A percentile compares a stretch with the other conserved stretches of the same genome.
These are phyloP conservation scores for Podaxis pistillaris DNA, from an alignment of 768 basidiomycete genomes.

Conservation along the genomic window DNA sequence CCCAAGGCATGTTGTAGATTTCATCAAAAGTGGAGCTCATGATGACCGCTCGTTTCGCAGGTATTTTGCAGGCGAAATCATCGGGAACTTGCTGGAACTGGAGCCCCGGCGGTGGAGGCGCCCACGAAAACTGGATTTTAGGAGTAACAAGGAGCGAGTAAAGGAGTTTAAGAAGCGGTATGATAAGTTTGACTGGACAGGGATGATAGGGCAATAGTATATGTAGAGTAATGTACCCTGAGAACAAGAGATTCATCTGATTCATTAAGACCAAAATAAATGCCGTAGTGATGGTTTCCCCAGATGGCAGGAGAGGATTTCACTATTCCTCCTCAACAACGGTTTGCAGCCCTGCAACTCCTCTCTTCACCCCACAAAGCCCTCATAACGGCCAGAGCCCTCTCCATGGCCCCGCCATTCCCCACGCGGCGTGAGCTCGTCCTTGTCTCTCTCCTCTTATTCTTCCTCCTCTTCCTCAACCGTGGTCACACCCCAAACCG, in stretches of 20 bases:
- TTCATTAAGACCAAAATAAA: not conserved
- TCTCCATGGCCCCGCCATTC: slow-evolving; percentile 11
- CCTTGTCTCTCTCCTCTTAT: slow-evolving; percentile 16
- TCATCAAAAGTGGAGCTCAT: not conserved
- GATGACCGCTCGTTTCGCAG: slow-evolving; percentile 35
- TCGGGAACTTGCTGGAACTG: slow-evolving; percentile 86
- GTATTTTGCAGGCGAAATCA: slow-evolving; percentile 93
- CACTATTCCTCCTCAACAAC: not conserved
- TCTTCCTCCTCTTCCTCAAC: slow-evolving; percentile 16
- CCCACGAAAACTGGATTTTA: slow-evolving; percentile 71
- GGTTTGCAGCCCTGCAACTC: not conserved
- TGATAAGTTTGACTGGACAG: slow-evolving; percentile 79
- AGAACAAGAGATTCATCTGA: not conserved
- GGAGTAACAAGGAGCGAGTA: slow-evolving; percentile 69
- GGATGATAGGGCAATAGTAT: slow-evolving; percentile 48
- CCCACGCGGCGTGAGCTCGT: slow-evolving; percentile 19
- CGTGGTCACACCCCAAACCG: slow-evolving; percentile 4
- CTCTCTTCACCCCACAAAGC: slow-evolving; percentile 17
- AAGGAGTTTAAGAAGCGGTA: slow-evolving; percentile 72
- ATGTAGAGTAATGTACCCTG: not conserved
- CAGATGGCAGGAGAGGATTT: not conserved
- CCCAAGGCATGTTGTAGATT: slow-evolving; percentile 55
- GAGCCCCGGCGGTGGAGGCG: slow-evolving; percentile 85
- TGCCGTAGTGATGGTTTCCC: not conserved
- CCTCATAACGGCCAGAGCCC: not conserved